Conservation (phyloP, 2,329 filamentous ascomycete genomes). For the Phoma sp. region DNA sequence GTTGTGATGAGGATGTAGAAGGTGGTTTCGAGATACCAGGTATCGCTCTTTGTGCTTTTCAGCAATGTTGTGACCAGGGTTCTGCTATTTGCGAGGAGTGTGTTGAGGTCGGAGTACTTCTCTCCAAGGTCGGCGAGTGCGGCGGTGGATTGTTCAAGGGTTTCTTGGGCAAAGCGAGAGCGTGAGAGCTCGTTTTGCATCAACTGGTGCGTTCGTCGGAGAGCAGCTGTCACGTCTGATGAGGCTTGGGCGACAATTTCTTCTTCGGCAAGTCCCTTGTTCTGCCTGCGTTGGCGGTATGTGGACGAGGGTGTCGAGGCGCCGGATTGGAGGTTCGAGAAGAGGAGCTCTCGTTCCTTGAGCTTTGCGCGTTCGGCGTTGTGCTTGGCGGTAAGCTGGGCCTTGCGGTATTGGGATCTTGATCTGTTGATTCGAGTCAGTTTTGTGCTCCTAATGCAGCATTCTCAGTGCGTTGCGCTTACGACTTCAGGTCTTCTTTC, state of each 20-base stretch:
- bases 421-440: conserved; percentile 51
- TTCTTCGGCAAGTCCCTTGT: conserved; percentile 69
- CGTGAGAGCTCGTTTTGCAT: conserved; percentile 85
- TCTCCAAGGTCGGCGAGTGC: conserved; percentile 83
- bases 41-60: conserved; percentile 91
- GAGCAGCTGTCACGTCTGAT: conserved; percentile 81
- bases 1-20: conserved; percentile 83
- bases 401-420: conserved; percentile 77
- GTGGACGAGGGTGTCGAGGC: conserved; percentile 43
- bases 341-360: conserved; percentile 77
- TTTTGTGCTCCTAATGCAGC: conserved; percentile 2
- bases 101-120: conserved; percentile 80
- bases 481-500: conserved; percentile 75
- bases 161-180: conserved; percentile 89
- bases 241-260: conserved; percentile 78
- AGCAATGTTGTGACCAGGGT: conserved; percentile 80
- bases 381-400: conserved; percentile 79
- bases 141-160: conserved; percentile 81
- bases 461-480: conserved; percentile 44
- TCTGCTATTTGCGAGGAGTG: conserved; percentile 75
- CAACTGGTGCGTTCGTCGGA: conserved; percentile 84
- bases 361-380: conserved; percentile 76
- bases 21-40: conserved; percentile 94
- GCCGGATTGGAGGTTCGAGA: conserved; percentile 67
- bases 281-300: conserved; percentile 47